phyloP scores from a whole-genome alignment of 768 basidiomycete species.

The Ramaria rubella region DNA sequence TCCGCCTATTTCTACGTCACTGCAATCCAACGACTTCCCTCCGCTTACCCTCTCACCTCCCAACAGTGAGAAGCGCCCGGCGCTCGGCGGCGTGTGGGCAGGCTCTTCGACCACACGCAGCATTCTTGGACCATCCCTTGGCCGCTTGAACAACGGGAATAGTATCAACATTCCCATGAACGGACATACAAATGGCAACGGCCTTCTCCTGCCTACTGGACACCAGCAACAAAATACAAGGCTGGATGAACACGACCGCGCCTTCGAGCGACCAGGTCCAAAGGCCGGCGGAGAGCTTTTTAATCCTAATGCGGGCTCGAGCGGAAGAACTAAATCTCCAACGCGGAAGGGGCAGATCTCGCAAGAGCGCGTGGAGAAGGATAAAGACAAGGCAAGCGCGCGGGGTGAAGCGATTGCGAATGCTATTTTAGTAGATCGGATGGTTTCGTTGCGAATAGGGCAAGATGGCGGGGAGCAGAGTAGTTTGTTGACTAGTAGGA shows the following conservation, averaged over 20 bases:
- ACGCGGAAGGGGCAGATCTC: conserved; percentile 27
- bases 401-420: conserved; percentile 30
- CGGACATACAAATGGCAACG: conserved; percentile 13
- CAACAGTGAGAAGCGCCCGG: conserved; percentile 28
- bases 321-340: conserved; percentile 25
- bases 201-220: conserved; percentile 1
- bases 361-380: conserved; percentile 17
- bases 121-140: conserved; percentile 35
- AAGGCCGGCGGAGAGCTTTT: conserved; percentile 37
- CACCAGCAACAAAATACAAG: conserved; percentile 15
- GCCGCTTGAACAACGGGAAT: background rate
- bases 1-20: conserved; percentile 30
- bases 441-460: conserved; percentile 23
- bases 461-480: background rate
- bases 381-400: conserved; percentile 24
- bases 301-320: conserved; percentile 26
- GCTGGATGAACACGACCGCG: conserved; percentile 41
- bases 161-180: background rate
- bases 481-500: background rate
- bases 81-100: conserved; percentile 64
- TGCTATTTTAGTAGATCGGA: conserved; percentile 32
- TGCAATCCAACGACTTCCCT: conserved; percentile 64
- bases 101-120: conserved; percentile 47
- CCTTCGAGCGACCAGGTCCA: conserved; percentile 42
- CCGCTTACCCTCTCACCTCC: conserved; percentile 42